Conservation (phyloP, 1,284 basidiomycete species). For the Laetiporus sulphureus region DNA sequence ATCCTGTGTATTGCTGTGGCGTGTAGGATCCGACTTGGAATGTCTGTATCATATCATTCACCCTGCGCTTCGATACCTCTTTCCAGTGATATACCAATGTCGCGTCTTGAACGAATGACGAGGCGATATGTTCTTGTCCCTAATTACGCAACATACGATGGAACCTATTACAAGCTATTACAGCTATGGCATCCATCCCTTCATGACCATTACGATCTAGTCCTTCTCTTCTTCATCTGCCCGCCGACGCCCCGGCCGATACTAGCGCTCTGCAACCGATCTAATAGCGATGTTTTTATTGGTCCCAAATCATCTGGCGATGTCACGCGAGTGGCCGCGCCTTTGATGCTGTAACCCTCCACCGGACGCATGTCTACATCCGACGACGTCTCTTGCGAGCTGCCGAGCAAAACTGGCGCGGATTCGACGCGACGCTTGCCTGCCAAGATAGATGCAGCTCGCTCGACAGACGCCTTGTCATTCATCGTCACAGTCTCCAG, state of each 20-base stretch:
- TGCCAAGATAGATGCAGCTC: constrained; percentile 5
- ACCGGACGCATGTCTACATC: constrained; percentile 28
- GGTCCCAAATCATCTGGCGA: constrained; percentile 4
- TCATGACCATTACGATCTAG: constrained; percentile 11
- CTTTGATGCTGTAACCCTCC: constrained; percentile 46
- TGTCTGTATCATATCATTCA: too few species aligned
- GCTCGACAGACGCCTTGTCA: constrained; percentile 1
- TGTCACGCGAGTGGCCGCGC: constrained; percentile 36
- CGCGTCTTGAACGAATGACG: too few species aligned
- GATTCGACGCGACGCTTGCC: constrained; percentile 18
- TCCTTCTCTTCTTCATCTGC: constrained; percentile 15
- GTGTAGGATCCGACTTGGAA: too few species aligned
- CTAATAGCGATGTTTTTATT: constrained; percentile 30
- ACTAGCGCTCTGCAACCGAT: constrained; percentile 31
- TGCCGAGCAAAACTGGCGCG: constrained; percentile 3
- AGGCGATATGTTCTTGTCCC: too few species aligned
- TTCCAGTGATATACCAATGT: too few species aligned
- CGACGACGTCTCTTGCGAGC: constrained; percentile 10
- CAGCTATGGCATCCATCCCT: too few species aligned
- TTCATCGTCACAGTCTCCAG: constrained; percentile 19
- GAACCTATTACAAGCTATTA: too few species aligned
- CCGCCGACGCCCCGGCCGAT: constrained; percentile 7
- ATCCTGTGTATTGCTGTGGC: too few species aligned
- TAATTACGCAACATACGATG: too few species aligned
- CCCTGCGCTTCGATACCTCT: too few species aligned